Evolutionary conservation across 2,329 filamentous ascomycete genomes (phyloP), one percentile per base, ranked within the genome.

Genomic region (Colletotrichum salicis): DNA sequence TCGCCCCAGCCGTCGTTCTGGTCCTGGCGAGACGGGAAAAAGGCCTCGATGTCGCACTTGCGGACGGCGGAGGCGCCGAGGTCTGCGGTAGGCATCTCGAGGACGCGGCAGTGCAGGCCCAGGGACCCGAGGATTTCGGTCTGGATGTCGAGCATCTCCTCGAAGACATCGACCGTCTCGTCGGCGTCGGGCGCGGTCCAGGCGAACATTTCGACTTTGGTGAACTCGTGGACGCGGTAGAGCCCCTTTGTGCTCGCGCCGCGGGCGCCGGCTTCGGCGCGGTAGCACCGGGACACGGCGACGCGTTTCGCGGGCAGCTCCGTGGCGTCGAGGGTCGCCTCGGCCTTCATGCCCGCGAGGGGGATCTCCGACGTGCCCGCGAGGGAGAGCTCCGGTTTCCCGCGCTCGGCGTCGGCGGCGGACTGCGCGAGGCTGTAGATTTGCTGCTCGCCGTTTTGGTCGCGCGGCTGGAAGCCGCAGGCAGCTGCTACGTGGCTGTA

Each of bases 201-300:
- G 0, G 93, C 95, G 80, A 99, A 98, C 86, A 99, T 91, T 82
- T 99, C 96, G 0, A 99, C 96, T 81, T 99, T 99, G 33, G 95
- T 97, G 83, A 99, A 99, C 82, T 99, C 96, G 82, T 99, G 96
- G 4, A 99, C 96, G 33, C 96, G 92, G 83, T 98, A 99, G 1
- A 99, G 85, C 5, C 96, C 96, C 83, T 97, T 98, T 1, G 95
- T 97, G 76, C 96, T 94, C 29, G 93, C 91, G 35, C 96, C 96
- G 51, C 96, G 88, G 1, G 95, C 94, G 37, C 96, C 96, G 0
- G 96, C 96, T 84, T 99, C 96, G 56, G 96, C 96, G 64, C 96
- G 93, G 83, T 97, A 99, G 85, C 95, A 97, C n/a, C 96, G 89
- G 68, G 94, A 97, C 1, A 93, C 91, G 19, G 94, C 96, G 3